phyloP scores from a whole-genome alignment of 805 yeast genomes.

The Kodamaea restingae region DNA sequence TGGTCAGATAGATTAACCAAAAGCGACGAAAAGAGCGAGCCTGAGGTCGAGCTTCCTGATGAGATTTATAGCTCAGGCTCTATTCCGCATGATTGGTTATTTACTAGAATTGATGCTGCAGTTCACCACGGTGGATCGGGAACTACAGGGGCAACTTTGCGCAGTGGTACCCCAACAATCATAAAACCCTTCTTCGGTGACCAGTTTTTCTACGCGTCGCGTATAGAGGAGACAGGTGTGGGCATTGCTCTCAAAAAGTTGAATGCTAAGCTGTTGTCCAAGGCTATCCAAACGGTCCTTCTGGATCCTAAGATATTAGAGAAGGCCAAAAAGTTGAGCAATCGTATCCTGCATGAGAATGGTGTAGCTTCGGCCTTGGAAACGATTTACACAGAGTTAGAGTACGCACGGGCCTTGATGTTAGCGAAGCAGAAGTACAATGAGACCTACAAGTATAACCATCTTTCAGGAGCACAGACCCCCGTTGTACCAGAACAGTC shows the following conservation, averaged over 20 bases:
- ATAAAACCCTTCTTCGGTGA: conserved; percentile 96
- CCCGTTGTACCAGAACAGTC: conserved; percentile 21
- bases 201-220: conserved; percentile 84
- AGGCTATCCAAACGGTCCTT: conserved; percentile 67
- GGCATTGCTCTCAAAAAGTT: conserved; percentile 71
- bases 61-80: conserved; percentile 67
- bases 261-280: conserved; percentile 56
- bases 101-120: conserved; percentile 84
- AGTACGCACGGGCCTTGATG: conserved; percentile 64
- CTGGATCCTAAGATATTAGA: conserved; percentile 62
- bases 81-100: conserved; percentile 92
- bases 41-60: conserved; percentile 53
- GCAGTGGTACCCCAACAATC: conserved; percentile 84
- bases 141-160: conserved; percentile 86
- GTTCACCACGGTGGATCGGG: conserved; percentile 98
- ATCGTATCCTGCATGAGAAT: conserved; percentile 61
- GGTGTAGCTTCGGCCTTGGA: conserved; percentile 79
- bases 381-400: conserved; percentile 72
- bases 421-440: conserved; percentile 40
- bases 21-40: conserved; percentile 23
- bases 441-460: conserved; percentile 19
- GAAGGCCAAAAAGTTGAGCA: conserved; percentile 62
- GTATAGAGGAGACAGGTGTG: conserved; percentile 86
- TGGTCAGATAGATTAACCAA: conserved; percentile 78
- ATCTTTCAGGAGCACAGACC: conserved; percentile 24